Percentiles rank a stretch among this genome's conserved stretches.
These are phyloP conservation scores for Nicotiana obtusifolia DNA, from an alignment of 257 asterid genomes.

Conservation along the genomic window DNA sequence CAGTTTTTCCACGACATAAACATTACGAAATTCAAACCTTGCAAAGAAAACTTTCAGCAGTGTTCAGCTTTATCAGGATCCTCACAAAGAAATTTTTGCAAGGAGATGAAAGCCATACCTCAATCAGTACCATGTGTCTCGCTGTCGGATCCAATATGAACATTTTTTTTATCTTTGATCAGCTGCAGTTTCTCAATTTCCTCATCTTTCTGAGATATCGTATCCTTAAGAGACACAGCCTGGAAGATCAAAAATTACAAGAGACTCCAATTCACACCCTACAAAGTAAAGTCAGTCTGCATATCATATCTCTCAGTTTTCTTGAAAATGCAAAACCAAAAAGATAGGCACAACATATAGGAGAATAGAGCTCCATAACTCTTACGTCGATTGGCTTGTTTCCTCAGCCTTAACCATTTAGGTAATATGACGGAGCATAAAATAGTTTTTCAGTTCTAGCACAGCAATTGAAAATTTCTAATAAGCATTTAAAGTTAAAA, in stretches of 20 bases:
- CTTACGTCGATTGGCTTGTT: neutral
- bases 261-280: neutral
- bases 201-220: slow-evolving; percentile 12
- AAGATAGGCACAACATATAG: neutral
- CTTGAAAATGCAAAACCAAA: neutral
- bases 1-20: slow-evolving; percentile 14
- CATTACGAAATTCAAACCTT: slow-evolving; percentile 14
- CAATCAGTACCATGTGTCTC: slow-evolving; percentile 26
- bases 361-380: neutral
- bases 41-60: neutral
- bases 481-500: neutral
- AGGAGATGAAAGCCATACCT: slow-evolving; percentile 38
- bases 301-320: neutral
- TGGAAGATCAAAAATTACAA: slow-evolving; percentile 5
- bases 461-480: neutral
- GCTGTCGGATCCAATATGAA: slow-evolving; percentile 1
- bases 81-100: slow-evolving; percentile 8
- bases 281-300: neutral
- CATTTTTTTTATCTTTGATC: neutral
- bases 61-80: slow-evolving; percentile 16
- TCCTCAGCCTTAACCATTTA: neutral
- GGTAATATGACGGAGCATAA: neutral
- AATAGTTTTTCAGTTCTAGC: neutral
- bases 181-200: slow-evolving; percentile 16
- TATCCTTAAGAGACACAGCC: slow-evolving; percentile 13